Percentiles rank a stretch among this genome's conserved stretches.
Conservation (phyloP, 2,329 filamentous ascomycete genomes). For the Allantophomopsis lycopodina region DNA sequence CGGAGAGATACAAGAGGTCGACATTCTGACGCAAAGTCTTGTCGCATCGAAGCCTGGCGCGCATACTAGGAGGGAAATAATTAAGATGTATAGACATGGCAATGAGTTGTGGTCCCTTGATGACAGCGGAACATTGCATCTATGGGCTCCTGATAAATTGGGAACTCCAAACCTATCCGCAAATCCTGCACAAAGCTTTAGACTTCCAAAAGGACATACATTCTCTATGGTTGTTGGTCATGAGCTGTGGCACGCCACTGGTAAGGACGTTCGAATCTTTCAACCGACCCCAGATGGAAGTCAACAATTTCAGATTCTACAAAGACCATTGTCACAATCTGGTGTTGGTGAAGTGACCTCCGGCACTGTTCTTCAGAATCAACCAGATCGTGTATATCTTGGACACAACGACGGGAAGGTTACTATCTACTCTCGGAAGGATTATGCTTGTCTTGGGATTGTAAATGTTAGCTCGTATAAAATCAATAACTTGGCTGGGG, state of each 20-base stretch:
- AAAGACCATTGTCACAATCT: slow-evolving; percentile 55
- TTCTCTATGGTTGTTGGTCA: slow-evolving; percentile 82
- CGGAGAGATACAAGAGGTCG: slow-evolving; percentile 82
- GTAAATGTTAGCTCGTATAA: slow-evolving; percentile 89
- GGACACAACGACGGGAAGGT: slow-evolving; percentile 91
- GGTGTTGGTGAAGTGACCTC: slow-evolving; percentile 79
- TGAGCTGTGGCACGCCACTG: slow-evolving; percentile 75
- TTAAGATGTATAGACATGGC: slow-evolving; percentile 73
- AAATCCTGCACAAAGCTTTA: slow-evolving; percentile 59
- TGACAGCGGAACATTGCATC: slow-evolving; percentile 70
- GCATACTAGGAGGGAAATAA: slow-evolving; percentile 67
- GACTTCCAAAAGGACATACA: slow-evolving; percentile 67
- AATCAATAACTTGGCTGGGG: slow-evolving; percentile 74
- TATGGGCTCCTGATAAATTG: slow-evolving; percentile 69
- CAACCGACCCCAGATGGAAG: slow-evolving; percentile 56
- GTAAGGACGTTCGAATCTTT: slow-evolving; percentile 80
- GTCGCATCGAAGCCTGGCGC: slow-evolving; percentile 54
- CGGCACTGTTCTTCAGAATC: slow-evolving; percentile 59
- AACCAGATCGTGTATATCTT: slow-evolving; percentile 72
- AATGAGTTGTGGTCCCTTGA: slow-evolving; percentile 93
- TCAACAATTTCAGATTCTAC: slow-evolving; percentile 60
- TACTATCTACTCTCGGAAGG: slow-evolving; percentile 68
- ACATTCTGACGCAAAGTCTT: slow-evolving; percentile 61
- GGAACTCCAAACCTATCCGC: slow-evolving; percentile 58
- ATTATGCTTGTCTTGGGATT: slow-evolving; percentile 66